A percentile compares a stretch with the other conserved stretches of the same genome.
phyloP scores from a whole-genome alignment of 2,329 filamentous ascomycete species.

The Davidsoniella eucalypti region DNA sequence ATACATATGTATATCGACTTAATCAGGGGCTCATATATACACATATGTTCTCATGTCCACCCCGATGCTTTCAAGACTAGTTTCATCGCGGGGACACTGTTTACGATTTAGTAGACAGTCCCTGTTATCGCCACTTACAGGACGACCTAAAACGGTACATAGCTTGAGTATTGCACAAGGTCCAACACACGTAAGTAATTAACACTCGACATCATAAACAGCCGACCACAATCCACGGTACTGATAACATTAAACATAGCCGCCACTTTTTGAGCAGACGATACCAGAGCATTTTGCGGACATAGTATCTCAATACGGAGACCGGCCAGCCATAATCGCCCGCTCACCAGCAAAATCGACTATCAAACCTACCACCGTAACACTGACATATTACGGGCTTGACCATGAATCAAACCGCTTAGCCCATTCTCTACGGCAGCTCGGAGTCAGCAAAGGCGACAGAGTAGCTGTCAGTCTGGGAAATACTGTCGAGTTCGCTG shows the following conservation, averaged over 20 bases:
- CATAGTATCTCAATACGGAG: constrained; percentile 47
- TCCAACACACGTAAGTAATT: constrained; percentile 1
- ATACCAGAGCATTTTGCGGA: constrained; percentile 56
- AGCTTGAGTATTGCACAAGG: constrained; percentile 8
- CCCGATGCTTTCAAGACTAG: too few species aligned
- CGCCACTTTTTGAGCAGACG: constrained; percentile 48
- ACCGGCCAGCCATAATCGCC: constrained; percentile 41
- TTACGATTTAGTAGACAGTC: too few species aligned
- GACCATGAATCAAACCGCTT: constrained; percentile 62
- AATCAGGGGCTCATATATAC: too few species aligned
- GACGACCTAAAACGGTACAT: neutral
- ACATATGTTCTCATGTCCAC: too few species aligned
- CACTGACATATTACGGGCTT: constrained; percentile 57
- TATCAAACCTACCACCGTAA: constrained; percentile 35
- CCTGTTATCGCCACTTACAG: too few species aligned
- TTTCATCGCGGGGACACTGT: too few species aligned
- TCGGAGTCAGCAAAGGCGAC: constrained; percentile 67
- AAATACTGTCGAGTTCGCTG: constrained; percentile 70
- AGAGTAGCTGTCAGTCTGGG: constrained; percentile 75
- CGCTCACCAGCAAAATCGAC: constrained; percentile 22
- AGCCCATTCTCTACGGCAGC: constrained; percentile 49
- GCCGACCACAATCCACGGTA: too few species aligned
- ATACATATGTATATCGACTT: too few species aligned
- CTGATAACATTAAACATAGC: constrained; percentile 26
- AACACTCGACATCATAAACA: too few species aligned